Percentiles rank a stretch among this genome's conserved stretches.
Conservation (phyloP, 768 basidiomycete genomes). For the Agrocybe praecox region DNA sequence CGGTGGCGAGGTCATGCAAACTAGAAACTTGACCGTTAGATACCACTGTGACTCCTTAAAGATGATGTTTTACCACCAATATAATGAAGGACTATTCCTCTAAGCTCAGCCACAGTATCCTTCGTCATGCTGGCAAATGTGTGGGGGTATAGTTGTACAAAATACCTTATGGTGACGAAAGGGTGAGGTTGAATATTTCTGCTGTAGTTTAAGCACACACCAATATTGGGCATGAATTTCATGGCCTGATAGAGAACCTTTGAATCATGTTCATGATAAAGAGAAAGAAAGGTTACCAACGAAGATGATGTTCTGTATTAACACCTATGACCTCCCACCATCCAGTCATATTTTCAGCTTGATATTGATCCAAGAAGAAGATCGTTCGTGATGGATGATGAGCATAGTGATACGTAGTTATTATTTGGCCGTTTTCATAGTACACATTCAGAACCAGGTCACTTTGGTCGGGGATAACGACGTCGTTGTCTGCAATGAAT, state of each 20-base stretch:
- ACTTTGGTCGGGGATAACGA: slow-evolving; percentile 32
- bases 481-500: slow-evolving; percentile 24
- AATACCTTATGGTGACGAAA: slow-evolving; percentile 28
- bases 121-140: slow-evolving; percentile 22
- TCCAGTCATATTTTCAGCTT: slow-evolving; percentile 28
- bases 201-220: slow-evolving; percentile 16
- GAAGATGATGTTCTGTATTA: slow-evolving; percentile 35
- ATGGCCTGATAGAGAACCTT: slow-evolving; percentile 27
- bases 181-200: not conserved
- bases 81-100: slow-evolving; percentile 36
- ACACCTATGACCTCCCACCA: slow-evolving; percentile 38
- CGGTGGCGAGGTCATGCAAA: slow-evolving; percentile 38
- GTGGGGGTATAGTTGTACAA: slow-evolving; percentile 36
- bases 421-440: slow-evolving; percentile 14
- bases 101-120: slow-evolving; percentile 33
- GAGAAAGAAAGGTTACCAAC: slow-evolving; percentile 31
- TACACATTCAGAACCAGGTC: slow-evolving; percentile 52
- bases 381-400: slow-evolving; percentile 46
- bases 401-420: slow-evolving; percentile 33
- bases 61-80: slow-evolving; percentile 39
- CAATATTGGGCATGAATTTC: slow-evolving; percentile 44
- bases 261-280: not conserved
- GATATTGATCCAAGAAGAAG: slow-evolving; percentile 55
- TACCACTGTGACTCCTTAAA: no score
- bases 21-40: slow-evolving; percentile 15